Percentiles rank a stretch among this genome's conserved stretches.
Conservation (phyloP, 768 basidiomycete species). For the Exsudoporus frostii region DNA sequence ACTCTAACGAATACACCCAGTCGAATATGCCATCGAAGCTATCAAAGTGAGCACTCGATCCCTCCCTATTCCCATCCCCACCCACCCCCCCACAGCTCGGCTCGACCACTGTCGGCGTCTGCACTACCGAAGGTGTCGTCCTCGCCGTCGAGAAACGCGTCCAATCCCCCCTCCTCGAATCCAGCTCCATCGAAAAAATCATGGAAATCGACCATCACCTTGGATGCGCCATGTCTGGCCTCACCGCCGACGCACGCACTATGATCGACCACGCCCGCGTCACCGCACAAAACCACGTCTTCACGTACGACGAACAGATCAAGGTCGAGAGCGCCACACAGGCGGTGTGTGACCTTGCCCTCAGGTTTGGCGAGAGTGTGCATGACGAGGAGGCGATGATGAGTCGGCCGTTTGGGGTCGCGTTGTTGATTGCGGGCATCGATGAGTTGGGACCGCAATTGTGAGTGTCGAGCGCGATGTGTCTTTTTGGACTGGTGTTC, state of each 20-base stretch:
- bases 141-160: slow-evolving; percentile 98
- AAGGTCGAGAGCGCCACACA: slow-evolving; percentile 98
- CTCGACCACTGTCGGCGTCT: slow-evolving; percentile 95
- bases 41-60: slow-evolving; percentile 68
- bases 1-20: slow-evolving; percentile 40
- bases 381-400: slow-evolving; percentile 99
- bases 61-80: background rate
- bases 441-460: slow-evolving; percentile 96
- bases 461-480: slow-evolving; percentile 45
- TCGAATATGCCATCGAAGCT: slow-evolving; percentile 99
- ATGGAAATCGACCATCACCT: slow-evolving; percentile 99
- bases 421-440: slow-evolving; percentile 93
- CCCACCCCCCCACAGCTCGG: slow-evolving; percentile 64
- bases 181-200: slow-evolving; percentile 97
- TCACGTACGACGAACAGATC: slow-evolving; percentile 96
- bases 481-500: background rate
- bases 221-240: slow-evolving; percentile 96
- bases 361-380: slow-evolving; percentile 98
- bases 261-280: slow-evolving; percentile 99
- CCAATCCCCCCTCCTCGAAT: slow-evolving; percentile 92
- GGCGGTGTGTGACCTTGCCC: slow-evolving; percentile 94
- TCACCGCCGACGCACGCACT: slow-evolving; percentile 96
- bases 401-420: slow-evolving; percentile 99
- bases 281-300: slow-evolving; percentile 91
- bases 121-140: slow-evolving; percentile 85